Evolutionary conservation across 2,329 filamentous ascomycete genomes (phyloP).

Genomic region (Akanthomyces muscarius): DNA sequence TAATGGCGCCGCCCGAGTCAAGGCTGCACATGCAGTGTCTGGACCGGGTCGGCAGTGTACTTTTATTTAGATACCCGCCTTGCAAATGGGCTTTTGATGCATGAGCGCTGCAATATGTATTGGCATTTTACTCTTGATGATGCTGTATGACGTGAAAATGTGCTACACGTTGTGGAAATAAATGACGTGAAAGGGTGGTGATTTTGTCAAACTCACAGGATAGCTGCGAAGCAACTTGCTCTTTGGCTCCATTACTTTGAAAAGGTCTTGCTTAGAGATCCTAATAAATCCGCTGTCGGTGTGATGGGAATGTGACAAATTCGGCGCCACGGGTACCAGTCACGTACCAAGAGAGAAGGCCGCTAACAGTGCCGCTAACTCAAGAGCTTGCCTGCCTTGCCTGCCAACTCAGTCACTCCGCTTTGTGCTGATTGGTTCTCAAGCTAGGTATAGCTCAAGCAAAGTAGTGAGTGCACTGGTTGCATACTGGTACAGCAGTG

Average conservation of each 20-base stretch:
- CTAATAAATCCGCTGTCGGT: no score
- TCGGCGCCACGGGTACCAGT: no score
- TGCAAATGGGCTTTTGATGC: not conserved
- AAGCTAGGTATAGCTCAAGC: not conserved
- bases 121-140: not conserved
- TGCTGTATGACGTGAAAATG: not conserved
- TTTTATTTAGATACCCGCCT: not conserved
- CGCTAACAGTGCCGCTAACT: not conserved
- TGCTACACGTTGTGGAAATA: not conserved
- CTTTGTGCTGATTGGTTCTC: not conserved
- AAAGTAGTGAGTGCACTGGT: no score
- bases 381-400: not conserved
- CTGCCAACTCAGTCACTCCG: not conserved
- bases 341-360: not conserved
- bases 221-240: no score
- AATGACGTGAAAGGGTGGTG: no score
- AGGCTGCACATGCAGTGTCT: not conserved
- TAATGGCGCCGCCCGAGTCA: no score
- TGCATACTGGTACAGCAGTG: no score
- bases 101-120: not conserved
- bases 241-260: no score
- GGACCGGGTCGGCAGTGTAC: not conserved
- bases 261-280: no score
- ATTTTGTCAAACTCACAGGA: no score
- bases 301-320: no score